A percentile compares a stretch with the other conserved stretches of the same genome.
phyloP scores from a whole-genome alignment of 345 rosid species.

The Fremontodendron californicum region DNA sequence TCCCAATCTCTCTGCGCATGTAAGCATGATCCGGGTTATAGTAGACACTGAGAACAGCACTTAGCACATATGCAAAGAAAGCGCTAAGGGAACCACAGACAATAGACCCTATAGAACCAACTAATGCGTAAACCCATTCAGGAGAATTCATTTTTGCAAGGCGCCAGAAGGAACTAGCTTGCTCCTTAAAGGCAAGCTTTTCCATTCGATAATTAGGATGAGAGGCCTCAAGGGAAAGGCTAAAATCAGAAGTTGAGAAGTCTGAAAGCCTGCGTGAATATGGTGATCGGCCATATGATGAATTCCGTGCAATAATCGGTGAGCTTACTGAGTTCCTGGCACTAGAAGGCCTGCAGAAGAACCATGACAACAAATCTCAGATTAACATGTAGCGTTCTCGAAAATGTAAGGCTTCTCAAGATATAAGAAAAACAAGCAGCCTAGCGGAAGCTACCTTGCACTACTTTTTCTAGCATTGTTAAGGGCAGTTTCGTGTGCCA shows the following conservation, averaged over 20 bases:
- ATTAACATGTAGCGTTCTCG: neutral
- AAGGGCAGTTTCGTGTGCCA: conserved; percentile 91
- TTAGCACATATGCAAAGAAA: conserved; percentile 90
- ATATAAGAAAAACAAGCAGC: neutral
- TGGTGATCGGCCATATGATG: conserved; percentile 95
- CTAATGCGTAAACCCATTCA: conserved; percentile 87
- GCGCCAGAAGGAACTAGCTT: conserved; percentile 97
- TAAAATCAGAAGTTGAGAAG: conserved; percentile 96
- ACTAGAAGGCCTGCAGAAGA: conserved; percentile 86
- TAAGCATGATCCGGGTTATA: conserved; percentile 79
- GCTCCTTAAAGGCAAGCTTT: conserved; percentile 90
- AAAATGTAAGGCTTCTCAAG: neutral
- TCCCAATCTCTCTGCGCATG: conserved; percentile 80
- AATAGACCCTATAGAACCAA: conserved; percentile 86
- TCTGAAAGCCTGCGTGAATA: conserved; percentile 92
- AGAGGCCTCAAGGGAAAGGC: conserved; percentile 75
- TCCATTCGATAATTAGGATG: conserved; percentile 75
- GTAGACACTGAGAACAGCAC: conserved; percentile 89
- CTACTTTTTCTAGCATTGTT: conserved; percentile 96
- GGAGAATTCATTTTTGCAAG: conserved; percentile 96
- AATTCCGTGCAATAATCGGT: conserved; percentile 87
- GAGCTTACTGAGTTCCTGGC: conserved; percentile 98
- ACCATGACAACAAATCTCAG: neutral
- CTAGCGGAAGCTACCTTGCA: conserved; percentile 54
- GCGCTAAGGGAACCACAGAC: conserved; percentile 92